phyloP scores from a whole-genome alignment of 2,329 filamentous ascomycete genomes.

The Capronia coronata region DNA sequence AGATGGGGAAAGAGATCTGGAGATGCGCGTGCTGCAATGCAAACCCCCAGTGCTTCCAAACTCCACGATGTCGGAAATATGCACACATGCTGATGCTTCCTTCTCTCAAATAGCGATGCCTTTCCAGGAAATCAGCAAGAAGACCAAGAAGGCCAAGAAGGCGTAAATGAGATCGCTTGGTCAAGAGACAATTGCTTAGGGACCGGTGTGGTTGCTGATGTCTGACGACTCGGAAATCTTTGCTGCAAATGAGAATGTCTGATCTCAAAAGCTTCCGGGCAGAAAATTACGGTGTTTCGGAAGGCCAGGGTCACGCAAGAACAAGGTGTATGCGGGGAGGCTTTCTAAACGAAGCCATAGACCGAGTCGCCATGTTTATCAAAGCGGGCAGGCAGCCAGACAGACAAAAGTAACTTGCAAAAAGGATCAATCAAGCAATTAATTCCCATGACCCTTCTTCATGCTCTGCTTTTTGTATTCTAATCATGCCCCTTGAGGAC shows the following conservation, averaged over 20 bases:
- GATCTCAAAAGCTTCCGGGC: no score
- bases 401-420: no score
- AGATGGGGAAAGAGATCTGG: no score
- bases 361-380: neutral
- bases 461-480: neutral
- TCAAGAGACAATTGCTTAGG: neutral
- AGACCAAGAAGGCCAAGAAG: conserved; percentile 30
- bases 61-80: no score
- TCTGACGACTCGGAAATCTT: no score
- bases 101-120: conserved; percentile 21
- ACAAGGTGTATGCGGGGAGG: neutral
- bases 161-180: conserved; percentile 8
- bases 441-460: neutral
- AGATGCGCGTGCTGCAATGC: no score
- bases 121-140: conserved; percentile 28
- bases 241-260: no score
- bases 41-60: no score
- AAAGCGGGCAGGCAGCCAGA: no score
- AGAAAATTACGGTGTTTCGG: no score
- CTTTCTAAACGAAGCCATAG: neutral
- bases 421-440: neutral
- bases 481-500: neutral
- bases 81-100: conserved; percentile 9
- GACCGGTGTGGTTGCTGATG: neutral
- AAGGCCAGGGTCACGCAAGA: no score